phyloP scores from a whole-genome alignment of 2,329 filamentous ascomycete species.

The Apiospora phragmitis region DNA sequence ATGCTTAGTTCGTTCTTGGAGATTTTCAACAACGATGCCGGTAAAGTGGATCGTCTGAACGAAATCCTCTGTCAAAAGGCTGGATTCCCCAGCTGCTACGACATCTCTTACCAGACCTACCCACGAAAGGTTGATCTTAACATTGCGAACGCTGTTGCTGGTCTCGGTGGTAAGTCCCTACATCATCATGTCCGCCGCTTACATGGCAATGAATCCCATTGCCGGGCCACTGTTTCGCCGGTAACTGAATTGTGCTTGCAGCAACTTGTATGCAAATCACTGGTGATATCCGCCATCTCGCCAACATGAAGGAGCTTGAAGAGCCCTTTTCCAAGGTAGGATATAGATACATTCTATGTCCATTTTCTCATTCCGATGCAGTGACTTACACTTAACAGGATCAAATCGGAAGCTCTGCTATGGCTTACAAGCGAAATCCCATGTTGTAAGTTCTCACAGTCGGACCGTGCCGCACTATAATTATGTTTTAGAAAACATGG shows the following conservation, averaged over 20 bases:
- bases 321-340: slow-evolving; percentile 63
- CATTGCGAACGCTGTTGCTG: slow-evolving; percentile 16
- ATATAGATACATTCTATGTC: background rate
- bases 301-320: slow-evolving; percentile 79
- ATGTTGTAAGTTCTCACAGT: slow-evolving; percentile 32
- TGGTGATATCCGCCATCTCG: slow-evolving; percentile 62
- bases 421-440: slow-evolving; percentile 65
- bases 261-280: slow-evolving; percentile 16
- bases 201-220: background rate
- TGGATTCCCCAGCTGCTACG: slow-evolving; percentile 52
- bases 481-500: background rate
- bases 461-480: background rate
- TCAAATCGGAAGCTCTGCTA: slow-evolving; percentile 64
- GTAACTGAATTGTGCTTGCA: background rate
- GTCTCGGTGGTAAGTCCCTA: slow-evolving; percentile 11
- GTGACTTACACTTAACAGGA: slow-evolving; percentile 37
- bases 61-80: slow-evolving; percentile 55
- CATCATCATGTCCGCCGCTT: background rate
- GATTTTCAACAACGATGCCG: slow-evolving; percentile 48
- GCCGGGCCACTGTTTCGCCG: background rate
- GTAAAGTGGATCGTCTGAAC: slow-evolving; percentile 56
- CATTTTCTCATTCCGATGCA: background rate
- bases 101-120: slow-evolving; percentile 19
- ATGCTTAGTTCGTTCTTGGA: slow-evolving; percentile 19
- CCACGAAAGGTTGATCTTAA: slow-evolving; percentile 16